A percentile compares a stretch with the other conserved stretches of the same genome.
These are phyloP conservation scores for Ganoderma leucocontextum DNA, from an alignment of 1,284 basidiomycete genomes.

Conservation along the genomic window DNA sequence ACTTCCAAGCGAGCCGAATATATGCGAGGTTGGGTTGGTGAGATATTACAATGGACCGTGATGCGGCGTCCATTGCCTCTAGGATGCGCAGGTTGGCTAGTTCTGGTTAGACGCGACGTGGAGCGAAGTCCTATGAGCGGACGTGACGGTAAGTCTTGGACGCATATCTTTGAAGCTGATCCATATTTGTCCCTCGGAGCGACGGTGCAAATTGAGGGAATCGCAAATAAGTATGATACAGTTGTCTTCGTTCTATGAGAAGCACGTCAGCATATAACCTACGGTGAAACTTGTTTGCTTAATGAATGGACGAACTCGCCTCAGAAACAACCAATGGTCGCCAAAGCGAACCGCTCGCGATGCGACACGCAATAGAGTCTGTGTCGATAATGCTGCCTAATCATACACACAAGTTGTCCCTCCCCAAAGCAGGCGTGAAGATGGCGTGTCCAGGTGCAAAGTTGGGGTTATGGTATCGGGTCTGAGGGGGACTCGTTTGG, in stretches of 20 bases:
- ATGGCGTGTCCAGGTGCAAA: neutral
- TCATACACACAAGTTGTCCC: conserved; percentile 11
- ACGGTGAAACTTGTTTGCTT: too few relatives aligned
- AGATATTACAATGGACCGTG: too few relatives aligned
- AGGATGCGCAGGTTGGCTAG: too few relatives aligned
- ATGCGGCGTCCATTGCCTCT: too few relatives aligned
- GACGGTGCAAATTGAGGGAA: too few relatives aligned
- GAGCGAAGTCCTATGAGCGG: too few relatives aligned
- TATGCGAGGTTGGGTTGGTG: too few relatives aligned
- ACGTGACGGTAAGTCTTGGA: too few relatives aligned
- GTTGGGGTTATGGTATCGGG: conserved; percentile 9
- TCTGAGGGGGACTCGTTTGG: conserved; percentile 42
- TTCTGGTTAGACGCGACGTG: too few relatives aligned
- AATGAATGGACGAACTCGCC: neutral
- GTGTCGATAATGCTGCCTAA: conserved; percentile 14
- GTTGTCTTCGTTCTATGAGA: neutral
- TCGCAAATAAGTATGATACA: neutral
- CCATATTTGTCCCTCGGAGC: too few relatives aligned
- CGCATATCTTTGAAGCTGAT: too few relatives aligned
- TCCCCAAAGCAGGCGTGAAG: neutral
- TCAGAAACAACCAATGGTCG: neutral
- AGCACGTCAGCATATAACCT: neutral
- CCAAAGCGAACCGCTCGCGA: neutral
- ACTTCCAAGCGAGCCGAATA: too few relatives aligned
- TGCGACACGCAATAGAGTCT: neutral